Evolutionary conservation across 2,329 filamentous ascomycete species (phyloP).

Genomic region (Diaporthe destruens): DNA sequence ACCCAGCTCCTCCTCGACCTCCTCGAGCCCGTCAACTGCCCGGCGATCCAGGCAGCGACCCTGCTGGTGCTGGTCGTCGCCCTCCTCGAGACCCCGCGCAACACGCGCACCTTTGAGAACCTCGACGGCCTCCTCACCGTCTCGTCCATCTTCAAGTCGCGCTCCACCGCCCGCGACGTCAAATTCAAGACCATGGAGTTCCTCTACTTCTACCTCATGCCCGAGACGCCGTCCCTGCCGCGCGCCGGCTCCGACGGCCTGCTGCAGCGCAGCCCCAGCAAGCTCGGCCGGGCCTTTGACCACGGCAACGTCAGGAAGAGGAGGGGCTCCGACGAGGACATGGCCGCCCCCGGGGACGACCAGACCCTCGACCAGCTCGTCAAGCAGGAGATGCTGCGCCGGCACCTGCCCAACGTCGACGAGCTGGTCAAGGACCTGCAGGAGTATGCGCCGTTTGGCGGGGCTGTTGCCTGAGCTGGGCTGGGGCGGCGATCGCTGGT

Average conservation of each 20-base stretch:
- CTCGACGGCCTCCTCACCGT: slow-evolving; percentile 93
- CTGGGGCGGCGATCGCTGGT: slow-evolving; percentile 38
- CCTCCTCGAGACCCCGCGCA: slow-evolving; percentile 85
- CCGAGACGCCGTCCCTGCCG: slow-evolving; percentile 77
- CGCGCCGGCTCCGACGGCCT: slow-evolving; percentile 61
- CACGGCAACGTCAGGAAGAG: slow-evolving; percentile 44
- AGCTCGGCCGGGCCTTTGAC: slow-evolving; percentile 65
- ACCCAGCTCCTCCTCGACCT: slow-evolving; percentile 85
- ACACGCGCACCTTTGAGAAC: slow-evolving; percentile 91
- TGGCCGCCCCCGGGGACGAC: slow-evolving; percentile 49
- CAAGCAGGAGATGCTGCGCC: slow-evolving; percentile 83
- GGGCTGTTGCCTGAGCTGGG: slow-evolving; percentile 61
- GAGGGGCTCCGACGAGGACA: slow-evolving; percentile 46
- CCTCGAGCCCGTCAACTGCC: slow-evolving; percentile 91
- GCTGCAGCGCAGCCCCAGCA: slow-evolving; percentile 77
- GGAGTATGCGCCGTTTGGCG: slow-evolving; percentile 81
- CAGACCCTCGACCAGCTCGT: slow-evolving; percentile 78
- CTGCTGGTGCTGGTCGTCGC: slow-evolving; percentile 91
- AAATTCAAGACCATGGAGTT: slow-evolving; percentile 98
- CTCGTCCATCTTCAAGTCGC: slow-evolving; percentile 92
- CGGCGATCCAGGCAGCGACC: slow-evolving; percentile 90
- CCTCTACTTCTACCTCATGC: slow-evolving; percentile 98
- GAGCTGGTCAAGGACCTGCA: slow-evolving; percentile 87
- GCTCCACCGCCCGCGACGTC: slow-evolving; percentile 86
- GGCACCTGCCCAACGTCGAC: slow-evolving; percentile 85